These are phyloP conservation scores for Microbotryomycetes sp. DNA, from an alignment of 1,284 basidiomycete genomes.

Conservation along the genomic window DNA sequence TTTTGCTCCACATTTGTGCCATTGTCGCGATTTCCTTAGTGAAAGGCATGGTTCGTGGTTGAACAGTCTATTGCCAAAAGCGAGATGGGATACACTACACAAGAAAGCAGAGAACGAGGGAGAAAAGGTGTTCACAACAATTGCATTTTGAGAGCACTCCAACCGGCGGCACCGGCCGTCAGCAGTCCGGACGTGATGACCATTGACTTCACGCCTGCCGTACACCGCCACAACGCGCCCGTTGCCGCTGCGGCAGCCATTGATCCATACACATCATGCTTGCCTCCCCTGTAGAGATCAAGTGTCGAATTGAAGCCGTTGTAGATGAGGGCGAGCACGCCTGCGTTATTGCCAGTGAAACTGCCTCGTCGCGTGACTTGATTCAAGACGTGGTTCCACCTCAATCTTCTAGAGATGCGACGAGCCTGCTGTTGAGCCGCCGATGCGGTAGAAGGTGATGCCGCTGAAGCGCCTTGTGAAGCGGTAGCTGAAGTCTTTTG, in stretches of 20 bases:
- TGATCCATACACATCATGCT: slow-evolving; percentile 84
- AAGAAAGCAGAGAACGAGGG: not conserved
- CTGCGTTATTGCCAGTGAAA: slow-evolving; percentile 97
- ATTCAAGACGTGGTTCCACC: slow-evolving; percentile 96
- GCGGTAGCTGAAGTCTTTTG: slow-evolving; percentile 9
- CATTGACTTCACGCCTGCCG: slow-evolving; percentile 84
- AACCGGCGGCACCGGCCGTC: slow-evolving; percentile 47
- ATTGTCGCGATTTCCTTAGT: too few species aligned
- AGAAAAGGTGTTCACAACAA: slow-evolving; percentile 20
- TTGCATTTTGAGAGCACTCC: slow-evolving; percentile 33
- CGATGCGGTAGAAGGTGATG: slow-evolving; percentile 2
- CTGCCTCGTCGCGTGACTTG: slow-evolving; percentile 92
- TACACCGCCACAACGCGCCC: slow-evolving; percentile 87
- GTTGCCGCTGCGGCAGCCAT: slow-evolving; percentile 87
- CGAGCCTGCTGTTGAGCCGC: slow-evolving; percentile 21
- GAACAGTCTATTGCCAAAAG: not conserved
- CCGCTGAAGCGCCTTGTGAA: slow-evolving; percentile 10
- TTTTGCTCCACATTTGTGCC: too few species aligned
- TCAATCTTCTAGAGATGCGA: slow-evolving; percentile 50
- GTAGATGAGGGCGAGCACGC: slow-evolving; percentile 92
- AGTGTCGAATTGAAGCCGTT: slow-evolving; percentile 93
- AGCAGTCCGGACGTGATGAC: slow-evolving; percentile 80
- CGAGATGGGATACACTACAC: not conserved
- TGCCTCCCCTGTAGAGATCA: slow-evolving; percentile 69
- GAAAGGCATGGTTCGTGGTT: too few species aligned